Percentiles rank a stretch among this genome's conserved stretches.
Evolutionary conservation across 306 rosid genomes (phyloP).

Genomic region (Sindora glabra): DNA sequence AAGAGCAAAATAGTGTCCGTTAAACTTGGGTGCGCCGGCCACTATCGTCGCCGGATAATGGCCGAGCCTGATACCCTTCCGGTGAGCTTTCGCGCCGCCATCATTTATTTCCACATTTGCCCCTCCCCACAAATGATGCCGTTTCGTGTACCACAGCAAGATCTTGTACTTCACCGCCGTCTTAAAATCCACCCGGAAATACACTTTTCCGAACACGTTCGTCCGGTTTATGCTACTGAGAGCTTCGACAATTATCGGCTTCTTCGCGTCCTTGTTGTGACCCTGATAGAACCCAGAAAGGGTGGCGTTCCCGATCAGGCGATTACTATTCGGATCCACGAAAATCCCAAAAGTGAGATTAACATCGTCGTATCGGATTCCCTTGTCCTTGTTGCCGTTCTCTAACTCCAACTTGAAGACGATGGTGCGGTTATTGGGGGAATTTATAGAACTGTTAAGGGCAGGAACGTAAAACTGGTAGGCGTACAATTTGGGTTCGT

Average conservation of each 20-base stretch:
- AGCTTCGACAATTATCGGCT: not conserved
- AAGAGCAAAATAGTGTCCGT: constrained; percentile 18
- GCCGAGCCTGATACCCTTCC: constrained; percentile 44
- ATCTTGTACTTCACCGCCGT: constrained; percentile 75
- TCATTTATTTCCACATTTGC: constrained; percentile 36
- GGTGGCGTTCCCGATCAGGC: constrained; percentile 14
- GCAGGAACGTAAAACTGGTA: constrained; percentile 49
- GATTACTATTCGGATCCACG: not conserved
- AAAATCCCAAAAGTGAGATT: constrained; percentile 20
- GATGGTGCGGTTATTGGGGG: constrained; percentile 28
- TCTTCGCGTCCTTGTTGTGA: constrained; percentile 47
- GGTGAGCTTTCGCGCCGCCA: constrained; percentile 20
- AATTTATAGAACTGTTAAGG: constrained; percentile 45
- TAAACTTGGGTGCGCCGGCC: constrained; percentile 35
- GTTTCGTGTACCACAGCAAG: constrained; percentile 51
- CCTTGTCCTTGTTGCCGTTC: constrained; percentile 67
- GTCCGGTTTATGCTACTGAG: constrained; percentile 24
- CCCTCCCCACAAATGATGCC: constrained; percentile 38
- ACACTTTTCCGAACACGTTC: not conserved
- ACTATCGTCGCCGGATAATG: not conserved
- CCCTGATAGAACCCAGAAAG: constrained; percentile 60
- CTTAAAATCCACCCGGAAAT: constrained; percentile 42
- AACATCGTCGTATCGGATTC: constrained; percentile 52
- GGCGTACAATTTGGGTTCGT: constrained; percentile 45
- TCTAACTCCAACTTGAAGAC: constrained; percentile 19